Evolutionary conservation across 768 basidiomycete species (phyloP).

Genomic region (Fistulinella prunicolor): DNA sequence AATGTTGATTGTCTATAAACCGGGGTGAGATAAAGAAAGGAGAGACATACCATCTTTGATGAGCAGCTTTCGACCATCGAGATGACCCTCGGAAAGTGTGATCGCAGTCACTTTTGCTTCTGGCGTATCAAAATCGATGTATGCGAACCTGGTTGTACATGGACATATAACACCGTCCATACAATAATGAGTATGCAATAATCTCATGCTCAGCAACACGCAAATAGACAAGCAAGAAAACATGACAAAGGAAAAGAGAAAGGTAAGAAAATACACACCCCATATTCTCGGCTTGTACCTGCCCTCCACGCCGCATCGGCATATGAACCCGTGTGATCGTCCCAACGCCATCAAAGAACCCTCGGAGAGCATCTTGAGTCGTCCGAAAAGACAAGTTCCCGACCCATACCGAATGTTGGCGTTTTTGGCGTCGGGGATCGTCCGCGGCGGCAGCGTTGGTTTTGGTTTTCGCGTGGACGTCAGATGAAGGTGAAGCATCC

Average conservation of each 20-base stretch:
- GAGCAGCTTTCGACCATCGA: slow-evolving; percentile 83
- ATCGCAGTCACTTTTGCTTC: slow-evolving; percentile 78
- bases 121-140: slow-evolving; percentile 85
- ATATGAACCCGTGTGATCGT: slow-evolving; percentile 81
- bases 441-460: slow-evolving; percentile 2
- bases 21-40: neutral
- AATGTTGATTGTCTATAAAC: neutral
- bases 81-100: slow-evolving; percentile 70
- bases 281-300: slow-evolving; percentile 63
- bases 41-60: slow-evolving; percentile 81
- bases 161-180: slow-evolving; percentile 7
- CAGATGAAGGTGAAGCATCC: neutral
- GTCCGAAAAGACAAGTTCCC: slow-evolving; percentile 94
- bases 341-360: slow-evolving; percentile 68
- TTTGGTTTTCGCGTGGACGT: neutral
- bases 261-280: slow-evolving; percentile 52
- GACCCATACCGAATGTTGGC: slow-evolving; percentile 91
- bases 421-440: slow-evolving; percentile 38
- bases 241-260: neutral
- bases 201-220: no score
- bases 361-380: slow-evolving; percentile 62
- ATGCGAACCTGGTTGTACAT: slow-evolving; percentile 70
- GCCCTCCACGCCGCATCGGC: slow-evolving; percentile 68
- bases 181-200: no score
- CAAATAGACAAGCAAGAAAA: no score